Evolutionary conservation across 805 yeast genomes (phyloP).

Genomic region (Candida ovalis): DNA sequence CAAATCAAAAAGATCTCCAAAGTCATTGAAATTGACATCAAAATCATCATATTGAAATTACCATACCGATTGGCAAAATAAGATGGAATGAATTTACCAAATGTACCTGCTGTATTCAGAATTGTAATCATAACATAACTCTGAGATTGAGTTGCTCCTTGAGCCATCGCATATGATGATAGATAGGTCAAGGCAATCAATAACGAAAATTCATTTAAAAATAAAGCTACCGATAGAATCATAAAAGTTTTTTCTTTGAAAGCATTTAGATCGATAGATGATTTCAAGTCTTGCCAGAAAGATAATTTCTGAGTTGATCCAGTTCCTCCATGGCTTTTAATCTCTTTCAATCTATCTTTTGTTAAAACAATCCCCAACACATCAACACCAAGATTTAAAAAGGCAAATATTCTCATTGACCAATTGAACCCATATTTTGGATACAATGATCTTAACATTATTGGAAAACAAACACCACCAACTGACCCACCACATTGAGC

Average conservation of each 20-base stretch:
- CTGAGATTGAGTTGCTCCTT: constrained; percentile 40
- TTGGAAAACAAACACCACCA: constrained; percentile 62
- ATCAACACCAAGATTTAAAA: constrained; percentile 23
- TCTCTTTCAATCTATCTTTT: constrained; percentile 31
- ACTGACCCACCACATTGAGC: constrained; percentile 55
- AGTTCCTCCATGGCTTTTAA: constrained; percentile 29
- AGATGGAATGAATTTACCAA: constrained; percentile 33
- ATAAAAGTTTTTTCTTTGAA: constrained; percentile 37
- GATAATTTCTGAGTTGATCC: constrained; percentile 26
- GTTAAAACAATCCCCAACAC: constrained; percentile 30
- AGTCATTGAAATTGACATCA: constrained; percentile 43
- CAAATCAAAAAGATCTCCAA: constrained; percentile 51
- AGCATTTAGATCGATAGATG: constrained; percentile 28
- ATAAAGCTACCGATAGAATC: constrained; percentile 35
- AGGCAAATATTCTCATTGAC: constrained; percentile 51
- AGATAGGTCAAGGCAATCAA: constrained; percentile 41
- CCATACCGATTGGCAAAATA: constrained; percentile 38
- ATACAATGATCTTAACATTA: constrained; percentile 45
- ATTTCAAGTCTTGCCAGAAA: constrained; percentile 6
- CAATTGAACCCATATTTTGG: constrained; percentile 50
- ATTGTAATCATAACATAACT: constrained; percentile 47
- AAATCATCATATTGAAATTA: constrained; percentile 47
- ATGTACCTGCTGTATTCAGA: constrained; percentile 41
- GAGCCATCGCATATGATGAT: constrained; percentile 49
- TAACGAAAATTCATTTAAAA: constrained; percentile 38